Conservation (phyloP, 2,329 filamentous ascomycete genomes). For the Pyricularia sp. region DNA sequence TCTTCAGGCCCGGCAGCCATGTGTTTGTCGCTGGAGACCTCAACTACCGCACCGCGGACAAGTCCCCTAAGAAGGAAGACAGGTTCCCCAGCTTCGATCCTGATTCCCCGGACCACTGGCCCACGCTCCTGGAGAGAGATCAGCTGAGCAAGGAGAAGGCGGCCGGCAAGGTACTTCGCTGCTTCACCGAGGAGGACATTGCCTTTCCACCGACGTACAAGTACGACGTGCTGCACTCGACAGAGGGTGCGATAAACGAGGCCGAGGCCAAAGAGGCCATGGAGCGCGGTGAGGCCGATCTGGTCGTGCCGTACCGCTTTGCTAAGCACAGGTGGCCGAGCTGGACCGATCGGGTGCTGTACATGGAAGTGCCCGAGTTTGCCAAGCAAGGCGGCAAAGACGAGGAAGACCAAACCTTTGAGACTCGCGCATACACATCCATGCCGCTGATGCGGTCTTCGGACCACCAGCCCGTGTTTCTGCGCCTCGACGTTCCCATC, state of each 20-base stretch:
- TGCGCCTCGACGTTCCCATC: constrained; percentile 60
- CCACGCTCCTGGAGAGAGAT: constrained; percentile 60
- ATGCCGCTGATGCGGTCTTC: constrained; percentile 73
- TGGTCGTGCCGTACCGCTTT: constrained; percentile 56
- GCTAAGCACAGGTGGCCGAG: constrained; percentile 77
- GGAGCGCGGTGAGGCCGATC: constrained; percentile 20
- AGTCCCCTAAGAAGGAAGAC: constrained; percentile 50
- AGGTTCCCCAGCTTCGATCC: constrained; percentile 51
- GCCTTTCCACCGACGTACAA: constrained; percentile 92
- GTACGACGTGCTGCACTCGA: constrained; percentile 45
- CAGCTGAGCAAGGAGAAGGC: constrained; percentile 67
- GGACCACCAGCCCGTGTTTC: constrained; percentile 78
- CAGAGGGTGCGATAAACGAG: constrained; percentile 19
- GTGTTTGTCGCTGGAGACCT: constrained; percentile 86
- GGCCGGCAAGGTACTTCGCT: constrained; percentile 65
- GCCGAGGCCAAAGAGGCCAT: constrained; percentile 15
- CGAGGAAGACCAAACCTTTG: constrained; percentile 22
- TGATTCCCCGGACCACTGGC: constrained; percentile 52
- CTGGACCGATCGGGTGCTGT: constrained; percentile 91
- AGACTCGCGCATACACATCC: constrained; percentile 60
- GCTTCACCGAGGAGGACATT: constrained; percentile 65
- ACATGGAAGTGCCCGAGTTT: constrained; percentile 50
- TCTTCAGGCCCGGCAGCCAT: constrained; percentile 68
- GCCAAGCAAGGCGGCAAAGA: constrained; percentile 12
- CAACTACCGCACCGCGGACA: constrained; percentile 80